Conservation (phyloP, 169 alveolate species). For the Babesia sp. region DNA sequence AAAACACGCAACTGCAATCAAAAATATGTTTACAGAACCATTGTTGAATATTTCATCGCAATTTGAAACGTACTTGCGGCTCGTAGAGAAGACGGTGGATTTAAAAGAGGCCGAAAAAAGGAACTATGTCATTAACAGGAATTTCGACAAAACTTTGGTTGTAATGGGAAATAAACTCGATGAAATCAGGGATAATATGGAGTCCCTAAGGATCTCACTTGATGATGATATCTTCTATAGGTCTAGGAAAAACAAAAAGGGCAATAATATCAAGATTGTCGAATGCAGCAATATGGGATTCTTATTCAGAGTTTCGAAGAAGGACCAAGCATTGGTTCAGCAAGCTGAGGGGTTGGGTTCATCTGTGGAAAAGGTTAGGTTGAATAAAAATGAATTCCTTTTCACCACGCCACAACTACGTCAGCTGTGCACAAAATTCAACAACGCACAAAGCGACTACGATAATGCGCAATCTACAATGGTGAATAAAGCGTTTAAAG, state of each 20-base stretch:
- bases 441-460: conserved; percentile 77
- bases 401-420: conserved; percentile 85
- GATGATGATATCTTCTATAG: conserved; percentile 77
- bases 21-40: conserved; percentile 71
- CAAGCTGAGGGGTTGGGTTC: conserved; percentile 43
- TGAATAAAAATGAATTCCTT: conserved; percentile 84
- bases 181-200: conserved; percentile 78
- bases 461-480: conserved; percentile 80
- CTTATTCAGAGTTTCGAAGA: conserved; percentile 84
- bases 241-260: conserved; percentile 62
- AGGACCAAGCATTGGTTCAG: conserved; percentile 75
- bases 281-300: conserved; percentile 81
- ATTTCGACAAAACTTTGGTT: conserved; percentile 80
- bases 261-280: conserved; percentile 68
- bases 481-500: conserved; percentile 88
- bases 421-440: conserved; percentile 77
- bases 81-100: conserved; percentile 91
- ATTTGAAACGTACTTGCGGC: conserved; percentile 81
- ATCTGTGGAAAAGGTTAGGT: conserved; percentile 72
- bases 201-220: conserved; percentile 78
- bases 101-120: conserved; percentile 88
- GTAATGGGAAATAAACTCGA: conserved; percentile 75
- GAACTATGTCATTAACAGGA: conserved; percentile 82
- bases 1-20: conserved; percentile 64
- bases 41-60: conserved; percentile 77